phyloP scores from a whole-genome alignment of 2,329 filamentous ascomycete species.

The Gnomoniopsis smithogilvyi region DNA sequence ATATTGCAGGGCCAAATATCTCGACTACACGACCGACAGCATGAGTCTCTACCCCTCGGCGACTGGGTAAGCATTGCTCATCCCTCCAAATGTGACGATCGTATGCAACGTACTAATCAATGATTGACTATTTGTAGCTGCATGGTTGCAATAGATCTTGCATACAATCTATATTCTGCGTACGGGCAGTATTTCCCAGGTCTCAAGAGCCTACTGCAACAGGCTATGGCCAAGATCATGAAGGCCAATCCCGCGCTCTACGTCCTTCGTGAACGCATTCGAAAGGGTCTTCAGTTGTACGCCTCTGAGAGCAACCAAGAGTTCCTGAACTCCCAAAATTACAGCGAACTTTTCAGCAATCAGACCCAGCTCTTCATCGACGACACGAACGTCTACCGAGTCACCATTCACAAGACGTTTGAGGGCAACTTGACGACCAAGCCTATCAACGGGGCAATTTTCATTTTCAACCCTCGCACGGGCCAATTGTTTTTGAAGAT shows the following conservation, averaged over 20 bases:
- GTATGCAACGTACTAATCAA: too few species aligned
- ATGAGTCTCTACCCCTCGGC: constrained; percentile 98
- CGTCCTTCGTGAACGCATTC: constrained; percentile 93
- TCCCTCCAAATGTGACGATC: too few species aligned
- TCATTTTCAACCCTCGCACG: constrained; percentile 99
- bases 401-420: constrained; percentile 99
- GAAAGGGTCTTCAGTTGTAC: constrained; percentile 96
- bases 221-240: constrained; percentile 99
- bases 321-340: constrained; percentile 98
- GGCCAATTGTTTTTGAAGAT: constrained; percentile 98
- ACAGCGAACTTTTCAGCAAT: constrained; percentile 98
- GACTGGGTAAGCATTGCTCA: constrained; percentile 47
- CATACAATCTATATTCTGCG: constrained; percentile 97
- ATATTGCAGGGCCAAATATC: constrained; percentile 95
- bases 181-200: constrained; percentile 99
- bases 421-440: constrained; percentile 99
- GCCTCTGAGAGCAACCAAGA: constrained; percentile 99
- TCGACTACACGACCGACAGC: constrained; percentile 98
- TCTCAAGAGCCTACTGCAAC: constrained; percentile 89
- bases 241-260: constrained; percentile 97
- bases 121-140: too few species aligned
- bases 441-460: constrained; percentile 98
- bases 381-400: constrained; percentile 98
- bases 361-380: constrained; percentile 99
- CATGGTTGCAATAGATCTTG: constrained; percentile 96